A percentile compares a stretch with the other conserved stretches of the same genome.
Evolutionary conservation across 2,329 filamentous ascomycete species (phyloP).

Genomic region (Paracoccidioides brasiliensis): DNA sequence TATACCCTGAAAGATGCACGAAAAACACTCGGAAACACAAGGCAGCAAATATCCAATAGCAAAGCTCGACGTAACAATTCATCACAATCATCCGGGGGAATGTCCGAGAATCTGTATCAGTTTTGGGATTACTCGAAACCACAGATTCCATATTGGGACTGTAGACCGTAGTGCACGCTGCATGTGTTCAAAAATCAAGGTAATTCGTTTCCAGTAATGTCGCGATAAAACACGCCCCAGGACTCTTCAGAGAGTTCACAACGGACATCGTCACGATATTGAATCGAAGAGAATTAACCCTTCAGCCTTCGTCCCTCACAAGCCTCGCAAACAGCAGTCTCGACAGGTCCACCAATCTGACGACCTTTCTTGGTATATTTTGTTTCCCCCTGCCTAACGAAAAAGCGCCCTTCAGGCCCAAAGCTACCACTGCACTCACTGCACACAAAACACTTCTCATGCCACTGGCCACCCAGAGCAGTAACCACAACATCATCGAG

Average conservation of each 20-base stretch:
- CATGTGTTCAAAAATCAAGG: neutral
- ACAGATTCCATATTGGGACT: no score
- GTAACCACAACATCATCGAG: slow-evolving; percentile 82
- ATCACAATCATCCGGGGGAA: neutral
- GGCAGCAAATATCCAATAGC: neutral
- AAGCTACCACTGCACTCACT: slow-evolving; percentile 49
- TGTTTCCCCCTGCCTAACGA: slow-evolving; percentile 43
- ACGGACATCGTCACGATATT: neutral
- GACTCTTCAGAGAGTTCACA: neutral
- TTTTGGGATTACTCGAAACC: neutral
- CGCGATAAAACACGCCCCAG: neutral
- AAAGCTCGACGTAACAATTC: neutral
- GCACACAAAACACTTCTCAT: slow-evolving; percentile 82
- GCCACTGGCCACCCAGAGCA: slow-evolving; percentile 86
- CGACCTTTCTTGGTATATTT: slow-evolving; percentile 33
- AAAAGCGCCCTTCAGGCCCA: slow-evolving; percentile 47
- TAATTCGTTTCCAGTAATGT: neutral
- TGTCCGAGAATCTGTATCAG: neutral
- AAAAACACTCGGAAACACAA: neutral
- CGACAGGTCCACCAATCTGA: slow-evolving; percentile 35
- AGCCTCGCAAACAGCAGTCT: slow-evolving; percentile 48
- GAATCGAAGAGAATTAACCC: slow-evolving; percentile 20
- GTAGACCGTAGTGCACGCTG: neutral
- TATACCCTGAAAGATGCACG: neutral
- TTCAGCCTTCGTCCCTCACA: slow-evolving; percentile 52